Base-by-base conservation (phyloP, 768 basidiomycete genomes). In the Hydnum rufescens region DNA sequence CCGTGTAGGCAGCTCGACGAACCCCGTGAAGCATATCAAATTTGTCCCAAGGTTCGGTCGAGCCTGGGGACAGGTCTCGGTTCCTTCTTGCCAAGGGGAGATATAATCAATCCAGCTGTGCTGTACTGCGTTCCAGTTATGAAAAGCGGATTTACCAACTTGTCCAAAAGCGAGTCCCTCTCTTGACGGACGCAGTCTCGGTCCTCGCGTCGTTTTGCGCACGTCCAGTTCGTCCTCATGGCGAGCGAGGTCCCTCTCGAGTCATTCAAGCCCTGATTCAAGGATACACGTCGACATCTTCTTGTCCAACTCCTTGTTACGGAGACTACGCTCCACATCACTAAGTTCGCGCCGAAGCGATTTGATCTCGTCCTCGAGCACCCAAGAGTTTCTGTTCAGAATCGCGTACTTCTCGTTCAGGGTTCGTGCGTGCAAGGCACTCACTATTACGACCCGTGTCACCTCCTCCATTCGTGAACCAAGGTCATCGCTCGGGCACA, bases 241-340 rank as follows among this genome's bases (percentile, higher is more conserved):
- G 2, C 83, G 69, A 57, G 80, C 78, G 36, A 95, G 60, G 61
- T 99, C 93, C 28, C 90, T 74, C 63, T 80, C 80, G 47, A 90
- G 66, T 2, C 88, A 69, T 57, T 96, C 93, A 1, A 84, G 71
- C 64, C 97, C 93, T 19, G 96, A 74, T 62, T 95, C 86, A 30
- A 96, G 67, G 0, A 84, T 84, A 68, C 88, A 87, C 42, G 78
- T 72, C 2, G 78, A 80, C 0, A 82, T 81, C 39, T 60, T 55
- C 44, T 59, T 58, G 13, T 60, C 54, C 16, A 63, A 32, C 52
- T 55, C 48, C 46, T 53, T 57, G 48, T 16, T 47, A 13, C 13
- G 36, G 13, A 16, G 16, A 47, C 26, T 47, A 8, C 44, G 44
- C 54, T 53, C 57, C 54, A 58, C 30, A 54, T 57, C 19, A 54